Evolutionary conservation across 2,329 filamentous ascomycete genomes (phyloP), one percentile per base, ranked within the genome.

Genomic region (Colletotrichum magnum): DNA sequence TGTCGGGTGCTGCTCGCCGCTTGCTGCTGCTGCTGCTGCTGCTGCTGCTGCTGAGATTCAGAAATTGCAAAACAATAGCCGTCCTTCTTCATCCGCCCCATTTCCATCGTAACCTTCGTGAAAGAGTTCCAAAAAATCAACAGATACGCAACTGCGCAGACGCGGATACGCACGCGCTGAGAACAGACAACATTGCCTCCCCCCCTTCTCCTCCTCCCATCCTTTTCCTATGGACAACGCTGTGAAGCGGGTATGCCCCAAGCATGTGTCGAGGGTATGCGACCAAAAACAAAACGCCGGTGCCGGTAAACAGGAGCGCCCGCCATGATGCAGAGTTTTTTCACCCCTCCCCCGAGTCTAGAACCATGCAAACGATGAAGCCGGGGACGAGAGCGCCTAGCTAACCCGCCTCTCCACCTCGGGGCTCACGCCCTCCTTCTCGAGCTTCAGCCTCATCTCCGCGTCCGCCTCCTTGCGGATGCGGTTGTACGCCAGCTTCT

Each of bases 401-500:
- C 86, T 89, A 65, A 84, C 80, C 73, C 86, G 81, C 75, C 82
- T 84, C 63, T 86, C 86, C 60, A 81, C 74, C 16, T 81, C 79
- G 50, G 79, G 74, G 58, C 75, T 78, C 57, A 81, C 72, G 1
- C 80, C 81, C 28, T 85, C 85, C 72, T 82, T 84, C 72, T 85
- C 85, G 47, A 83, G 75, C 77, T 81, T 84, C 36, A 75, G 78
- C 64, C 79, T 83, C 79, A 80, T 79, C 74, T 90, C 88, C 2
- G 82, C 80, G 58, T 90, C 88, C 7, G 82, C 80, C 73, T 90
- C 94, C 69, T 91, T 88, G 78, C 92, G 91, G 57, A 97, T 90
- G 57, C 95, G 88, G 73, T 92, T 91, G 76, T 92, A 97, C 3
- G 93, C 95, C 72, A 97, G 82, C 81, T 95, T 97, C 74, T 95